Evolutionary conservation across 2,329 filamentous ascomycete species (phyloP), one percentile per base, ranked within the genome.

Genomic region (Penicillium fuscoglaucum): DNA sequence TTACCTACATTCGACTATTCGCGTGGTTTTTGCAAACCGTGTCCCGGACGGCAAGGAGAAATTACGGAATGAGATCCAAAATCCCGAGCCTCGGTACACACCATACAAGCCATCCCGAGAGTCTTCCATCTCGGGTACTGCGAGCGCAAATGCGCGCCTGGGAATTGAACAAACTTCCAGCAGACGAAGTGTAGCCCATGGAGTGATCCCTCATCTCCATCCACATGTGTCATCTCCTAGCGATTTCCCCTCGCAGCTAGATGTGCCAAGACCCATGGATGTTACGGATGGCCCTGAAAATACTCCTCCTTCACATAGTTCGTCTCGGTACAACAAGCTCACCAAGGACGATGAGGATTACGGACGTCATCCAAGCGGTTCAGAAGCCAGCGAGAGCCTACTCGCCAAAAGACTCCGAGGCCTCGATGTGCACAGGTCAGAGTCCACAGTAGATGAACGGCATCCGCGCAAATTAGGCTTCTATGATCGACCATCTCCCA

Each of bases 21-120:
- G 95, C 15, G 91, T 98, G 37, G 93, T 99, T 3, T 99, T 99
- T 72, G 95, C 95, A 54, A 98, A 98, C 71, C 87, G 95, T 28
- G 93, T 97, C 0, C 93, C 95, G 0, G 95, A 98, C 67, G 93
- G 91, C 41, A 96, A 97, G 72, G 93, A 98, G 75, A 93, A 89
- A 70, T 82, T 99, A 40, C 84, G 88, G 33, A 97, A 96, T 69
- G 95, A 99, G 72, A 88, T 93, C 6, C 92, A 95, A 39, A 83
- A 90, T 59, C 93, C 93, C 0, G 92, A 97, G 66, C 95, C 95
- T 21, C 85, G 87, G 21, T 99, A 91, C 72, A 90, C 87, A 55
- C 82, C 87, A 1, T 98, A 96, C 78, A 96, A 93, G 72, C 85
- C 90, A 1, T 70, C 71, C 13, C 77, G 77, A 56, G 81, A 83